phyloP scores from a whole-genome alignment of 75 land plant species.

The Selaginella tamariscina region DNA sequence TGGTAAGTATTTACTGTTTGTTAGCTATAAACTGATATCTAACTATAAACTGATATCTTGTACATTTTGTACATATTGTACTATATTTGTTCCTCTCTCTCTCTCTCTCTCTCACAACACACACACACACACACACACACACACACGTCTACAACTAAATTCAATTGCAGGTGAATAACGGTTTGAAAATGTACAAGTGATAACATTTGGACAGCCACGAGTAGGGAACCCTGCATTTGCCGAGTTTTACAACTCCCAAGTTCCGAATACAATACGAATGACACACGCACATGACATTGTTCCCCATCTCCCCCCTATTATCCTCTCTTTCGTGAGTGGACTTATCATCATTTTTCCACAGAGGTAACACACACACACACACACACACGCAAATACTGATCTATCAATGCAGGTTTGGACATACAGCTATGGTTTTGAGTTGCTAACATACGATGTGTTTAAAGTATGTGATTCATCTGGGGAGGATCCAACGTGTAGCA shows the following conservation, averaged over 20 bases:
- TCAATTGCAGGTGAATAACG: constrained; percentile 43
- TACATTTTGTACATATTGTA: too few species aligned
- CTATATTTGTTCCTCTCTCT: too few species aligned
- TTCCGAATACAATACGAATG: constrained; percentile 65
- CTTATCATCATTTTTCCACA: constrained; percentile 88
- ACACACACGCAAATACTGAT: not conserved
- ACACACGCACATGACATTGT: constrained; percentile 82
- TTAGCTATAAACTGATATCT: too few species aligned
- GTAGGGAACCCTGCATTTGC: constrained; percentile 82
- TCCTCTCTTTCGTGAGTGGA: constrained; percentile 53
- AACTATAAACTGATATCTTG: too few species aligned
- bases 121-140: too few species aligned
- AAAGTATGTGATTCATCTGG: constrained; percentile 79
- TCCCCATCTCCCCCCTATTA: constrained; percentile 93
- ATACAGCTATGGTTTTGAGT: constrained; percentile 42
- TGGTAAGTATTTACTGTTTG: constrained; percentile 28
- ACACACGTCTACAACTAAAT: not conserved
- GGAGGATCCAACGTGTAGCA: constrained; percentile 87
- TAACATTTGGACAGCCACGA: constrained; percentile 97
- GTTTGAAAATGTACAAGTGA: constrained; percentile 37
- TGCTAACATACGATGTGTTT: constrained; percentile 42
- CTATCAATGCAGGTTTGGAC: constrained; percentile 67
- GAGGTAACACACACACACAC: constrained; percentile 50
- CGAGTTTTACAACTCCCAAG: constrained; percentile 39
- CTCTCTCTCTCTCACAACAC: too few species aligned